Base-by-base conservation (phyloP, 1,284 basidiomycete genomes). In the Ganoderma leucocontextum region DNA sequence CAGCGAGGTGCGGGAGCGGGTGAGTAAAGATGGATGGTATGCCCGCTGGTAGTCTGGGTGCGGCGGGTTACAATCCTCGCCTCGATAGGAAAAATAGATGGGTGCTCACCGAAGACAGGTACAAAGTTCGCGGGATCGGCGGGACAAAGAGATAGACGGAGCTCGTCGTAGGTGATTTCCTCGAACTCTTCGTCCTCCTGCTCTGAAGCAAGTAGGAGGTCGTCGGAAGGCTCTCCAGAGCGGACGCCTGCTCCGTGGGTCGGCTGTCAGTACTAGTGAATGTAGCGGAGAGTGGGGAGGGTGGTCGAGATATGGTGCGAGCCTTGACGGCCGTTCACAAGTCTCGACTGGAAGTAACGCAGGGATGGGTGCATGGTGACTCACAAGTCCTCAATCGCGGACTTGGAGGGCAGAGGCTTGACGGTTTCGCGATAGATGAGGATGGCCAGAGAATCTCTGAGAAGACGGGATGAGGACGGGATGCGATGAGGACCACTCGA, bases 281-380 rank as follows among this genome's bases (percentile, higher is more conserved):
- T 44, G 62, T 10, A 49, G 53, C 68, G 66, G 71, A 69, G 64
- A 70, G 65, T 59, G 70, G 29, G 58, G 70, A 38, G 63, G 69
- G 65, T 55, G 19, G 85, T 82, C 83, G 88, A 87, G 81, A 80
- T 82, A 78, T 84, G 85, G 81, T 85, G 78, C 74, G 86, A 84
- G 84, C 88, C 87, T 68, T 84, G 84, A 81, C 87, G 86, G 86
- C 86, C 79, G 79, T 82, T 84, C 74, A 85, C 84, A 75, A 87
- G 82, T 80, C 84, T 89, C 82, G 89, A 88, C 84, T 83, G 85
- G 62, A 85, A 76, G 76, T 81, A 79, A 72, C 82, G 82, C 72
- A 75, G 80, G 77, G 82, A 82, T 73, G 84, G 79, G 78, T 86
- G 83, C 89, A 85, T 90, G 73, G 82, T 80, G 81, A 78, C 75